These are phyloP conservation scores for Osmanthus fragrans DNA, from an alignment of 257 asterid genomes.

Conservation along the genomic window DNA sequence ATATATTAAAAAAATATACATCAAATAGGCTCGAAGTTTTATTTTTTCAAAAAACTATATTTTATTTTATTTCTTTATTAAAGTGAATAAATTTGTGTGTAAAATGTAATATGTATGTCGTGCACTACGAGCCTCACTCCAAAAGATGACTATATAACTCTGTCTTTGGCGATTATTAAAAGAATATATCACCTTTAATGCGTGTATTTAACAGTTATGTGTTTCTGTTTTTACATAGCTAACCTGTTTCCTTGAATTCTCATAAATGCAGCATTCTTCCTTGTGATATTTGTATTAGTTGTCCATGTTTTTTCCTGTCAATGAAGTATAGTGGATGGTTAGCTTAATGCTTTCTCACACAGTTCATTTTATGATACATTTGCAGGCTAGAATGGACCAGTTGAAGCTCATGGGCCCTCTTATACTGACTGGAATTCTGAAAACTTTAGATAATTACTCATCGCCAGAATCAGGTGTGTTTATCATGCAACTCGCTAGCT, in stretches of 20 bases:
- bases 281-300: background rate
- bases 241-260: constrained; percentile 15
- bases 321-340: constrained; percentile 9
- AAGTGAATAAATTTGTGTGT: background rate
- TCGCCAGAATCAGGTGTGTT: constrained; percentile 65
- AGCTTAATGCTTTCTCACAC: constrained; percentile 9
- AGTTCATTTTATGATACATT: constrained; percentile 13
- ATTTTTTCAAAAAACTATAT: background rate
- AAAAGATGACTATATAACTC: constrained; percentile 6
- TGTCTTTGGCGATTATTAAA: background rate
- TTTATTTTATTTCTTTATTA: background rate
- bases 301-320: constrained; percentile 11
- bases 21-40: background rate
- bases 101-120: background rate
- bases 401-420: constrained; percentile 95
- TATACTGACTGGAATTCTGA: constrained; percentile 72
- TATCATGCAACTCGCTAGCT: constrained; percentile 31
- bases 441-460: constrained; percentile 70
- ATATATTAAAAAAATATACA: too few relatives aligned
- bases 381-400: constrained; percentile 85
- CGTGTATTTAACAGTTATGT: constrained; percentile 5
- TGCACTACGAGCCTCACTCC: background rate
- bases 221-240: constrained; percentile 12
- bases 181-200: background rate
- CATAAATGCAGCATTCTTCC: constrained; percentile 4